These are phyloP conservation scores for Elongisporangium prolatum DNA, from an alignment of 352 stramenopile genomes.

Conservation along the genomic window DNA sequence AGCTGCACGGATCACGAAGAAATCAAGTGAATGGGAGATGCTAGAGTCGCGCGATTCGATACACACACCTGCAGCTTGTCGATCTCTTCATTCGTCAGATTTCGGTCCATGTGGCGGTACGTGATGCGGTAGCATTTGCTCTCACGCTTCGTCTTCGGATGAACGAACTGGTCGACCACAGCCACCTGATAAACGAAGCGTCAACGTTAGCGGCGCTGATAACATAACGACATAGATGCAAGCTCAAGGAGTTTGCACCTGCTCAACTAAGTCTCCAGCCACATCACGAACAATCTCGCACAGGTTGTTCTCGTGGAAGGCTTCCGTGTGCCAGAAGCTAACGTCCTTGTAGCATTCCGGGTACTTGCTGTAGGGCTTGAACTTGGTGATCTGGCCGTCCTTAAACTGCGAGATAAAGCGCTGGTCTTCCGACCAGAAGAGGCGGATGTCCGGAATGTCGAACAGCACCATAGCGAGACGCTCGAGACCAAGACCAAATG, in stretches of 20 bases:
- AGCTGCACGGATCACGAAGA: constrained; percentile 17
- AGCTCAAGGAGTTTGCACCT: constrained; percentile 28
- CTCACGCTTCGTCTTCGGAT: constrained; percentile 94
- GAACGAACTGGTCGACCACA: constrained; percentile 96
- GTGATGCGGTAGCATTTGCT: constrained; percentile 98
- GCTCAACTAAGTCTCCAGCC: constrained; percentile 97
- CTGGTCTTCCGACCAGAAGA: constrained; percentile 98
- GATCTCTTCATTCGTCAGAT: constrained; percentile 98
- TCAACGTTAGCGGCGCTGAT: neutral
- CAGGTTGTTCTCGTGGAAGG: constrained; percentile 96
- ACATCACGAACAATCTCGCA: constrained; percentile 95
- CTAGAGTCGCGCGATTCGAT: neutral
- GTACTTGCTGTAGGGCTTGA: constrained; percentile 99
- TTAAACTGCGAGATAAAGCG: constrained; percentile 93
- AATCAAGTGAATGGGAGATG: neutral
- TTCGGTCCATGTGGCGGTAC: constrained; percentile 98
- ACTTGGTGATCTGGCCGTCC: constrained; percentile 92
- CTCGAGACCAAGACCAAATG: constrained; percentile 98
- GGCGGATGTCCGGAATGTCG: constrained; percentile 98
- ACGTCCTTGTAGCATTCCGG: constrained; percentile 98
- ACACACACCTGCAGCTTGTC: constrained; percentile 92
- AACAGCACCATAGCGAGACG: constrained; percentile 99
- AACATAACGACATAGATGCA: constrained; percentile 2
- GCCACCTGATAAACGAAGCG: constrained; percentile 15
- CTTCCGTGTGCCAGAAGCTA: constrained; percentile 93